phyloP scores from a whole-genome alignment of 352 stramenopile genomes.

The Phytophthora cactorum region DNA sequence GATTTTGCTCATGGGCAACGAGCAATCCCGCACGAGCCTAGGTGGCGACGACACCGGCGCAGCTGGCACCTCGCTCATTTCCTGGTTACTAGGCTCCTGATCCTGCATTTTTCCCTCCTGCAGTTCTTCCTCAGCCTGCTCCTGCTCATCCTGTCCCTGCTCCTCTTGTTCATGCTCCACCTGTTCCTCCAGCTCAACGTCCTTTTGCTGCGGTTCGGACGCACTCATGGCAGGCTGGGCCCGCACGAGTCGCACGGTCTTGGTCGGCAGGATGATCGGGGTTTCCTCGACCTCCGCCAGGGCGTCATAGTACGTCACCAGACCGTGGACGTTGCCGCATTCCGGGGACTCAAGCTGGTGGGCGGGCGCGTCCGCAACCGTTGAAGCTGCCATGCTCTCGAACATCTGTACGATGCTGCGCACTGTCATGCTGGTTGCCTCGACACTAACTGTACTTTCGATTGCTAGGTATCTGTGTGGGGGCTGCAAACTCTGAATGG shows the following conservation, averaged over 20 bases:
- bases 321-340: constrained; percentile 28
- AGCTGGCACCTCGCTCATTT: constrained; percentile 12
- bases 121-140: neutral
- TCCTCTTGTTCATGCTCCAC: neutral
- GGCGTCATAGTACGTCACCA: constrained; percentile 44
- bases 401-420: constrained; percentile 45
- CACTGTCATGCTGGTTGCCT: constrained; percentile 36
- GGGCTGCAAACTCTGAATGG: constrained; percentile 27
- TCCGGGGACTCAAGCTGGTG: constrained; percentile 18
- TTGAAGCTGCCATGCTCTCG: constrained; percentile 32
- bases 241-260: constrained; percentile 15
- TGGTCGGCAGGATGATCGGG: constrained; percentile 16
- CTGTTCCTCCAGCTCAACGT: constrained; percentile 9
- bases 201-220: constrained; percentile 9
- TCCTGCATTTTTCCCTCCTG: neutral
- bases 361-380: neutral
- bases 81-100: constrained; percentile 23
- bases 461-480: constrained; percentile 5
- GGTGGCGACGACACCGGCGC: neutral
- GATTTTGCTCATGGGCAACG: constrained; percentile 29
- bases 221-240: constrained; percentile 6
- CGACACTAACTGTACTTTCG: constrained; percentile 11
- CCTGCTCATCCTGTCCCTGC: constrained; percentile 4
- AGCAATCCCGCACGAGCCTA: constrained; percentile 5
- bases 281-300: constrained; percentile 30